These are phyloP conservation scores for Arthrobotrys megalospora DNA, from an alignment of 2,329 filamentous ascomycete species.

Conservation along the genomic window DNA sequence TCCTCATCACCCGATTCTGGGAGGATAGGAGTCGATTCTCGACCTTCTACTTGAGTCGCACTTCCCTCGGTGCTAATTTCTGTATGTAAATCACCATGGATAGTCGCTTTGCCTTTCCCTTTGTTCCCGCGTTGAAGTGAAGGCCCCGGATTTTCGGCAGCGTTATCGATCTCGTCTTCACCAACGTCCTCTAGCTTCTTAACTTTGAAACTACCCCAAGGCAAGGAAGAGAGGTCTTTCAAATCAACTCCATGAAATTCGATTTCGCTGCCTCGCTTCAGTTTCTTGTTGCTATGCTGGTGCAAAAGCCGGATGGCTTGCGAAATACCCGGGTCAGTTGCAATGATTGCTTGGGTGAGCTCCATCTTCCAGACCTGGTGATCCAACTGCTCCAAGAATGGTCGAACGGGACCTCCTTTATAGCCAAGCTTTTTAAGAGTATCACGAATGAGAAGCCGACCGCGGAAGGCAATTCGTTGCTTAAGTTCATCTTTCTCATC, in stretches of 20 bases:
- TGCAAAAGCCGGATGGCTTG: slow-evolving; percentile 7
- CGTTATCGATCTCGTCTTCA: neutral
- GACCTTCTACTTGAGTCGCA: neutral
- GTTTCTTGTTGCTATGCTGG: neutral
- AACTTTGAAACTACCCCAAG: slow-evolving; percentile 35
- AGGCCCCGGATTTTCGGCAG: neutral
- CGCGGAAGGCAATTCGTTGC: slow-evolving; percentile 36
- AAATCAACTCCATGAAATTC: slow-evolving; percentile 31
- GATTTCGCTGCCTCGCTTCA: slow-evolving; percentile 3
- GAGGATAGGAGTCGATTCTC: neutral
- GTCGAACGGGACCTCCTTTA: slow-evolving; percentile 9
- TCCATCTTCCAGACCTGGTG: slow-evolving; percentile 36
- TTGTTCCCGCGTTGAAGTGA: neutral
- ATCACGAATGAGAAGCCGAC: slow-evolving; percentile 31
- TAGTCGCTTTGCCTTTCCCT: slow-evolving; percentile 2
- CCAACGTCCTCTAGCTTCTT: neutral
- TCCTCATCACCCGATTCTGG: slow-evolving; percentile 9
- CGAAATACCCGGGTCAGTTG: slow-evolving; percentile 20
- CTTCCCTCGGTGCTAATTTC: too few relatives aligned
- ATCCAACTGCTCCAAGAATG: slow-evolving; percentile 30
- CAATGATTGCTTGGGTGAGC: slow-evolving; percentile 33
- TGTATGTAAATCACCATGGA: neutral
- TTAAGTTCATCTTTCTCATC: slow-evolving; percentile 20
- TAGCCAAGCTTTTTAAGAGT: slow-evolving; percentile 44
- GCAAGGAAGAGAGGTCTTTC: slow-evolving; percentile 28